Base-by-base conservation (phyloP, 148 eudicot genomes). In the Pouteria glomerata region DNA sequence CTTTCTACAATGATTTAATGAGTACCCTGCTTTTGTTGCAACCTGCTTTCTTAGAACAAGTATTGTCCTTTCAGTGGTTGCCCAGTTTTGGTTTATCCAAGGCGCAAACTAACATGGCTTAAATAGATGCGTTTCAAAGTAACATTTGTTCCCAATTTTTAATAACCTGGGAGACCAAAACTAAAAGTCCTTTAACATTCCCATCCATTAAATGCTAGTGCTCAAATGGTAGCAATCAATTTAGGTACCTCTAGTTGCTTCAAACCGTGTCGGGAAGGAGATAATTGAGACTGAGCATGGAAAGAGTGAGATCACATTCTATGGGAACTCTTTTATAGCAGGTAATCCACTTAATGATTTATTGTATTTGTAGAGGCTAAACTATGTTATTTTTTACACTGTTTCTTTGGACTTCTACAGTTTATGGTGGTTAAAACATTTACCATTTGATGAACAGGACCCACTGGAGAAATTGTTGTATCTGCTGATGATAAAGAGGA, bases 301-400 rank as follows among this genome's bases (percentile, higher is more conserved):
- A 44, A 84, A 83, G 35, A 96, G 99, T 77, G 84, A 83, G 79
- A 96, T 96, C 78, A 96, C 96, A n/a, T 96, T 96, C 85, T 96
- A 92, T 63, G 99, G 97, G 23, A 89, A 89, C 82, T 96, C 99
- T 19, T 96, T 91, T 71, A 96, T 96, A 81, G 87, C 99, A 79
- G 99, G 99, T 92, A 85, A 13, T 14, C 35, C 29, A 13, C 57
- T 24, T 70, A 56, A 24, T 24, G 34, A 37, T 52, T n/a, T 68
- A 18, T 33, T 3, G 19, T 59, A 33, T 33, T 68, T 51, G 26
- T 23, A n/a, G 23, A 21, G 18, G 60, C 13, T 5, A 16, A 16
- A 13, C 15, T 27, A 21, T 21, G 7, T 31, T 21, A 52, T 31
- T 18, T 26, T 42, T n/a, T 24, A 1, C 3, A 29, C 21, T 16